Percentiles rank a stretch among this genome's conserved stretches.
Evolutionary conservation across 495 filamentous ascomycete genomes (phyloP).

Genomic region (Astrothelium subdiscretum): DNA sequence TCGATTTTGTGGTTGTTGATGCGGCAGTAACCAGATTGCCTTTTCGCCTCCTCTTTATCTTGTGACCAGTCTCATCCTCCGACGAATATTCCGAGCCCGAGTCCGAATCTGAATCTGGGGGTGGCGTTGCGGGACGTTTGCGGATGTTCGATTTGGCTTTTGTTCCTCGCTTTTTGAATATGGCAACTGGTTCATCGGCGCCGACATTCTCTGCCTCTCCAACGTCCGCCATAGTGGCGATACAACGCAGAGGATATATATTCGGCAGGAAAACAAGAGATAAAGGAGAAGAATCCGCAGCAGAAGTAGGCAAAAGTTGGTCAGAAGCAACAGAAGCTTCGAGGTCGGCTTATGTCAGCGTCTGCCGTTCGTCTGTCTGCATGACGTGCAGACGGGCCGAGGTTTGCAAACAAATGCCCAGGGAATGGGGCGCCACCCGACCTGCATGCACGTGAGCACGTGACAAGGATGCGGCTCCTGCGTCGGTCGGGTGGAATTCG

Average conservation of each 20-base stretch:
- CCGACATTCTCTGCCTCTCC: not conserved
- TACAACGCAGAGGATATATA: no score
- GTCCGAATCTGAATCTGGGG: conserved; percentile 45
- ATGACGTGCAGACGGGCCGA: no score
- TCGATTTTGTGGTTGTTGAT: conserved; percentile 34
- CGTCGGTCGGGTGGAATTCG: not conserved
- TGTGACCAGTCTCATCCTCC: conserved; percentile 61
- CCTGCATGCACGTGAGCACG: no score
- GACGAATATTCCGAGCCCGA: conserved; percentile 50
- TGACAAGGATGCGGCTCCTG: no score
- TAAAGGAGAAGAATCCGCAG: no score
- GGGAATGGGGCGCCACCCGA: no score
- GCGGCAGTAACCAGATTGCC: conserved; percentile 46
- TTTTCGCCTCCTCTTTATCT: conserved; percentile 71
- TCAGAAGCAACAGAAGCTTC: no score
- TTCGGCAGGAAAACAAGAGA: no score
- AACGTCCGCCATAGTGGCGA: conserved; percentile 14
- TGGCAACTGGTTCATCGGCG: conserved; percentile 32
- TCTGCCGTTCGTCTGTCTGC: no score
- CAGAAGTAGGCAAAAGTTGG: not conserved
- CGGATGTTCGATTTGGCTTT: conserved; percentile 69
- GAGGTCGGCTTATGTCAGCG: no score
- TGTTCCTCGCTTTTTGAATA: conserved; percentile 79
- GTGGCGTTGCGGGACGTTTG: conserved; percentile 74
- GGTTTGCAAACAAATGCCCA: no score